Conservation (phyloP, 306 rosid species). For the Begonia masoniana region DNA sequence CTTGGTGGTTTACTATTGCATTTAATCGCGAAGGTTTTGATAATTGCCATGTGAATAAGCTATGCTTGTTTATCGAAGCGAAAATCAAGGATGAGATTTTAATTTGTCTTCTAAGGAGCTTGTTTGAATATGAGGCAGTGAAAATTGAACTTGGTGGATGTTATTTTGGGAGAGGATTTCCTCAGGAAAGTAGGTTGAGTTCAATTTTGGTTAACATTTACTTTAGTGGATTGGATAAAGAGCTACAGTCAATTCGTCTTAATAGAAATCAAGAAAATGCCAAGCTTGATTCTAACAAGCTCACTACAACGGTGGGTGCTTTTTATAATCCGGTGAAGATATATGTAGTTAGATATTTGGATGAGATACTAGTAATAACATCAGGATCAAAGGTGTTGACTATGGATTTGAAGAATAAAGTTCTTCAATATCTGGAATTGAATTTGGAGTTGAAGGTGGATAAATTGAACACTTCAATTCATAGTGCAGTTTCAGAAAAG, state of each 20-base stretch:
- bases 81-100: constrained; percentile 30
- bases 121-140: constrained; percentile 32
- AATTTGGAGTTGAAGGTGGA: constrained; percentile 50
- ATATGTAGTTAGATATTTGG: constrained; percentile 75
- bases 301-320: constrained; percentile 22
- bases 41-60: constrained; percentile 24
- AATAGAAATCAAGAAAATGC: constrained; percentile 32
- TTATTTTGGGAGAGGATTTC: constrained; percentile 60
- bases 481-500: constrained; percentile 78
- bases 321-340: constrained; percentile 74
- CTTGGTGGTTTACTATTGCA: constrained; percentile 41
- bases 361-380: constrained; percentile 60
- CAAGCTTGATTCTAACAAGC: constrained; percentile 18
- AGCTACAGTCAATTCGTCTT: constrained; percentile 54
- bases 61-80: constrained; percentile 34
- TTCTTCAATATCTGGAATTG: constrained; percentile 41
- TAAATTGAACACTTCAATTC: constrained; percentile 46
- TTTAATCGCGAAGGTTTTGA: constrained; percentile 24
- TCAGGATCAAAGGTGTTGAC: constrained; percentile 55
- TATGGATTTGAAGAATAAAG: constrained; percentile 47
- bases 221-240: constrained; percentile 66
- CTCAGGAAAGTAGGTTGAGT: constrained; percentile 72
- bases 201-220: constrained; percentile 55
- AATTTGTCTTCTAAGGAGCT: constrained; percentile 20
- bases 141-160: constrained; percentile 42